These are phyloP conservation scores for Rhizophagus clarus DNA, from an alignment of 192 early-diverging fungal genomes.

Conservation along the genomic window DNA sequence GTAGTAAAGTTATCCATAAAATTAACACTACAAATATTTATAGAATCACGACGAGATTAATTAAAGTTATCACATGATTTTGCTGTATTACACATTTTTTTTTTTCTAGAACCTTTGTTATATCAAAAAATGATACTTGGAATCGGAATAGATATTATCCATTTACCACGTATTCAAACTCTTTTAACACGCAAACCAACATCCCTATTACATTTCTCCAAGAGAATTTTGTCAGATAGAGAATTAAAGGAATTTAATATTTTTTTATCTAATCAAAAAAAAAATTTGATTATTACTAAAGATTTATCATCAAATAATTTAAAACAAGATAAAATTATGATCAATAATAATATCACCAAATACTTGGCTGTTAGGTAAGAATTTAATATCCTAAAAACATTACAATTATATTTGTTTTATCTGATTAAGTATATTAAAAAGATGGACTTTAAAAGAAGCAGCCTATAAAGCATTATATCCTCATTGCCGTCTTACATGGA, in stretches of 20 bases:
- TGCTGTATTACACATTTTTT: too few relatives aligned
- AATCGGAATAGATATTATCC: constrained; percentile 78
- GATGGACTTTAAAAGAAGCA: constrained; percentile 78
- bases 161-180: constrained; percentile 59
- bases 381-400: neutral
- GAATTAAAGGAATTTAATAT: constrained; percentile 43
- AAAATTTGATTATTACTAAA: too few relatives aligned
- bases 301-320: too few relatives aligned
- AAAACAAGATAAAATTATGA: neutral
- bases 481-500: constrained; percentile 55
- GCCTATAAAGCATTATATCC: constrained; percentile 74
- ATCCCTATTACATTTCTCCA: constrained; percentile 54
- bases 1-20: too few relatives aligned
- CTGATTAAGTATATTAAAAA: constrained; percentile 14
- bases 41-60: too few relatives aligned
- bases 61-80: too few relatives aligned
- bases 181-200: constrained; percentile 52
- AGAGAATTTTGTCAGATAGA: constrained; percentile 55
- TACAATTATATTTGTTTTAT: neutral
- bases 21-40: too few relatives aligned
- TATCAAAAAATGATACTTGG: constrained; percentile 65
- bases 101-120: too few relatives aligned
- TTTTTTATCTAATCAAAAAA: neutral
- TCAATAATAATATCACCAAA: neutral
- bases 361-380: constrained; percentile 18